Evolutionary conservation across 116 monocot genomes (phyloP).

Genomic region (Thalassia testudinum): DNA sequence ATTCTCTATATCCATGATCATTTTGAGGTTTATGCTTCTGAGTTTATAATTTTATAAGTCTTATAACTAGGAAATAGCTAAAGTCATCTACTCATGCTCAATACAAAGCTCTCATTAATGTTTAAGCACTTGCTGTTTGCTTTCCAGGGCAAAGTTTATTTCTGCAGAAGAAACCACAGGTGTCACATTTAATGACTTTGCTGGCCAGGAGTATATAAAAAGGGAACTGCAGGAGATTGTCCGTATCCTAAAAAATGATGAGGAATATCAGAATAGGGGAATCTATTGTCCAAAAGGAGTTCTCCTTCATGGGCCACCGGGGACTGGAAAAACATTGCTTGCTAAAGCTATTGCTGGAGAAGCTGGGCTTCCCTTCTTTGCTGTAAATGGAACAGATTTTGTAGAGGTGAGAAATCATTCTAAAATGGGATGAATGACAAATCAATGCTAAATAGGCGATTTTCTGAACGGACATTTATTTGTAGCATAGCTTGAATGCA

Average conservation of each 20-base stretch:
- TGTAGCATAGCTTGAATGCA: no score
- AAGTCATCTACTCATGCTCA: no score
- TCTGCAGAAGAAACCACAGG: conserved; percentile 91
- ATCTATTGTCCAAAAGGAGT: conserved; percentile 94
- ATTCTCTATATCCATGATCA: no score
- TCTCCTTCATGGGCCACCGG: conserved; percentile 85
- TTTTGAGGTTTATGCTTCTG: no score
- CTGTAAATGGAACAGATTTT: conserved; percentile 89
- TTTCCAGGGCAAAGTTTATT: conserved; percentile 76
- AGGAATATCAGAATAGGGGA: conserved; percentile 71
- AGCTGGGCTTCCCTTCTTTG: conserved; percentile 90
- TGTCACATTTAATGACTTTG: conserved; percentile 90
- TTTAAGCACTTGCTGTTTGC: no score
- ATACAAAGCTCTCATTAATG: no score
- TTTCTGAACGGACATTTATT: neutral
- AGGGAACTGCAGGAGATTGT: conserved; percentile 74
- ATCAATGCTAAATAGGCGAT: neutral
- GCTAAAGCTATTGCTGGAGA: conserved; percentile 92
- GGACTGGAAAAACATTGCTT: conserved; percentile 73
- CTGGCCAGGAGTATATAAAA: conserved; percentile 87
- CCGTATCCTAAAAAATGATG: conserved; percentile 66
- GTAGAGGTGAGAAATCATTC: conserved; percentile 89
- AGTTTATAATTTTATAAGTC: no score
- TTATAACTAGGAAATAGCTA: no score
- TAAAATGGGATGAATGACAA: no score